Percentiles rank a stretch among this genome's conserved stretches.
These are phyloP conservation scores for Phaseolus lunatus DNA, from an alignment of 306 rosid genomes.

Conservation along the genomic window DNA sequence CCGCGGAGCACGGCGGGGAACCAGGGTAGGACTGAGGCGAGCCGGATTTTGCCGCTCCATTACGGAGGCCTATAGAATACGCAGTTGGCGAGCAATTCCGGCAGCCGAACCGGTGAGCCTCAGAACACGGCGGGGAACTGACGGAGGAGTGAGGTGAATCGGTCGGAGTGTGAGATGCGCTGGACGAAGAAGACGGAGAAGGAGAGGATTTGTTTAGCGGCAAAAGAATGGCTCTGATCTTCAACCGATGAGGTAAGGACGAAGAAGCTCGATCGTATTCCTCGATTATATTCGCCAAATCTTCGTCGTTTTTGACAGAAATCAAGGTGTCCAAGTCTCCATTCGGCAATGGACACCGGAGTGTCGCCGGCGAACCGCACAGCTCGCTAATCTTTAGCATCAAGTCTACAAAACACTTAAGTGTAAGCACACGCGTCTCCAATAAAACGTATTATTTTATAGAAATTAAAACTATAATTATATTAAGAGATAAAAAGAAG, in stretches of 20 bases:
- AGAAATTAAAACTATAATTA: neutral
- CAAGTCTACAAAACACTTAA: constrained; percentile 54
- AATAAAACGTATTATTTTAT: neutral
- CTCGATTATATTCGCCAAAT: constrained; percentile 67
- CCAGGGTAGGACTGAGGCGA: constrained; percentile 54
- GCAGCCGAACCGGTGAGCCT: constrained; percentile 23
- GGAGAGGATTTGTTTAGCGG: constrained; percentile 65
- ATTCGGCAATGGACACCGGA: constrained; percentile 72
- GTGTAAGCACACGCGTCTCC: neutral
- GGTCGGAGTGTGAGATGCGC: constrained; percentile 44
- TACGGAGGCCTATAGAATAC: constrained; percentile 37
- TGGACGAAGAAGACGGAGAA: constrained; percentile 54
- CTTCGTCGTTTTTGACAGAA: constrained; percentile 77
- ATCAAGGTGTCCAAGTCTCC: constrained; percentile 90
- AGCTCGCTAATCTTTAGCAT: constrained; percentile 74
- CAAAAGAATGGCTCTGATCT: constrained; percentile 75
- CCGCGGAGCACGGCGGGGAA: constrained; percentile 34
- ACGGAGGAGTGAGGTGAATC: constrained; percentile 51
- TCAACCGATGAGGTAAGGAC: constrained; percentile 49
- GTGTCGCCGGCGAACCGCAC: constrained; percentile 65
- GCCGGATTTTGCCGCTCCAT: constrained; percentile 49
- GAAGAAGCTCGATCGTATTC: constrained; percentile 71
- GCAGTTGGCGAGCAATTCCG: constrained; percentile 41
- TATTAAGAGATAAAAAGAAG: too few relatives aligned
- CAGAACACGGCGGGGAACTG: constrained; percentile 43